Conservation (phyloP, 2,329 filamentous ascomycete genomes). For the Cladophialophora carrionii region DNA sequence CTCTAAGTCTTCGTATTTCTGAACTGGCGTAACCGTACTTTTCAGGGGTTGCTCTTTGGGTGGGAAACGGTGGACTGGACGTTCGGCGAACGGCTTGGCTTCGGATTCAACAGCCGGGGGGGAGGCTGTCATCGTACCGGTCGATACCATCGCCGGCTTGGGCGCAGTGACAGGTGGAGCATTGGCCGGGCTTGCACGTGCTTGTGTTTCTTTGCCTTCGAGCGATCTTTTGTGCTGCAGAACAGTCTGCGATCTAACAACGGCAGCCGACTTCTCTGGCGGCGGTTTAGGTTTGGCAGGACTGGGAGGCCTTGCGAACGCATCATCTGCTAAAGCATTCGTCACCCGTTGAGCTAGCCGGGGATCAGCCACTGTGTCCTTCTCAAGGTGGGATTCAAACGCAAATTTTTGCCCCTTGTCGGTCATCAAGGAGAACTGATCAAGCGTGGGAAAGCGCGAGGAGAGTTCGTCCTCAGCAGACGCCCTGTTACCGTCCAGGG, state of each 20-base stretch:
- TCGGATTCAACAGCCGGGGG: constrained; percentile 47
- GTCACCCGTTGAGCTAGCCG: constrained; percentile 69
- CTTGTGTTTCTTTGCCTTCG: constrained; percentile 29
- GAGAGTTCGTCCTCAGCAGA: constrained; percentile 74
- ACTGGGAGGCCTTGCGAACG: constrained; percentile 63
- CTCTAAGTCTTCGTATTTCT: constrained; percentile 15
- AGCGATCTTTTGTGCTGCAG: constrained; percentile 33
- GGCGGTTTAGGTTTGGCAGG: constrained; percentile 40
- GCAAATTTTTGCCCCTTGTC: constrained; percentile 83
- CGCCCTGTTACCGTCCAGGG: constrained; percentile 71
- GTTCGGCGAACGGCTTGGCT: constrained; percentile 41
- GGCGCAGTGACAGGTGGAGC: constrained; percentile 47
- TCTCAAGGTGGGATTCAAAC: constrained; percentile 65
- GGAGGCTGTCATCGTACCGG: constrained; percentile 77
- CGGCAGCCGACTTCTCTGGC: constrained; percentile 39
- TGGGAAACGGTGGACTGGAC: constrained; percentile 60
- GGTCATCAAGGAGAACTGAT: constrained; percentile 88
- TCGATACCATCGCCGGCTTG: constrained; percentile 63
- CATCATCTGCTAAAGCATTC: constrained; percentile 80
- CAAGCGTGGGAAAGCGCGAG: constrained; percentile 81
- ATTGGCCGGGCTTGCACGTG: constrained; percentile 15
- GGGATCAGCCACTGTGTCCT: constrained; percentile 52
- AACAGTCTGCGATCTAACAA: constrained; percentile 36
- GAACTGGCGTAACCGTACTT: constrained; percentile 48
- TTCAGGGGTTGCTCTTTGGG: constrained; percentile 42